phyloP scores from a whole-genome alignment of 1,284 basidiomycete genomes.

The Moesziomyces sp. region DNA sequence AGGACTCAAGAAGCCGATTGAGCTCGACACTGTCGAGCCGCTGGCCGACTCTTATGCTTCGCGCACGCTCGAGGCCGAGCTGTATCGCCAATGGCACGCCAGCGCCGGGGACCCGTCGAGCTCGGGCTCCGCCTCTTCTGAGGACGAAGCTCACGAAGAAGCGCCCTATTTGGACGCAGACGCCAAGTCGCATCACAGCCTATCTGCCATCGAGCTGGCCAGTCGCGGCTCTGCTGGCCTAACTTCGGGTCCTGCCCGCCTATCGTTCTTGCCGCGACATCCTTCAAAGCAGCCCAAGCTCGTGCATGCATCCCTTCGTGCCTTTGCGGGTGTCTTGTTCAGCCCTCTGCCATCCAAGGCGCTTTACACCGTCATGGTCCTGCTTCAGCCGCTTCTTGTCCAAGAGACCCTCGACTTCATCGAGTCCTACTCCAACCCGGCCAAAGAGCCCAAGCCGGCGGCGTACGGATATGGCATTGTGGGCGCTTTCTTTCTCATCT shows the following conservation, averaged over 20 bases:
- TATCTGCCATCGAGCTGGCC: too few relatives aligned
- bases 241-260: too few relatives aligned
- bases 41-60: slow-evolving; percentile 16
- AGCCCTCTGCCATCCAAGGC: slow-evolving; percentile 27
- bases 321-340: slow-evolving; percentile 29
- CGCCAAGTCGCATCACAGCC: too few relatives aligned
- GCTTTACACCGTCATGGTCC: slow-evolving; percentile 25
- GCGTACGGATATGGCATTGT: slow-evolving; percentile 46
- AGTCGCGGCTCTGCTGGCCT: too few relatives aligned
- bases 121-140: too few relatives aligned
- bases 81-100: slow-evolving; percentile 12
- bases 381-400: slow-evolving; percentile 49
- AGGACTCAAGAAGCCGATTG: slow-evolving; percentile 17
- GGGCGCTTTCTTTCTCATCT: slow-evolving; percentile 49
- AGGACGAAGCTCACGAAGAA: too few relatives aligned
- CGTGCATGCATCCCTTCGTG: slow-evolving; percentile 6
- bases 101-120: not conserved
- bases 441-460: slow-evolving; percentile 20
- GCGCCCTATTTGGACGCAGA: too few relatives aligned
- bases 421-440: slow-evolving; percentile 14
- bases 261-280: slow-evolving; percentile 3
- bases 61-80: slow-evolving; percentile 5
- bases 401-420: slow-evolving; percentile 46
- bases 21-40: slow-evolving; percentile 24
- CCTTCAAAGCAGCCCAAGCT: not conserved